Percentiles rank a stretch among this genome's conserved stretches.
These are phyloP conservation scores for Chaetomiaceae sp. DNA, from an alignment of 2,329 filamentous ascomycete genomes.

Conservation along the genomic window DNA sequence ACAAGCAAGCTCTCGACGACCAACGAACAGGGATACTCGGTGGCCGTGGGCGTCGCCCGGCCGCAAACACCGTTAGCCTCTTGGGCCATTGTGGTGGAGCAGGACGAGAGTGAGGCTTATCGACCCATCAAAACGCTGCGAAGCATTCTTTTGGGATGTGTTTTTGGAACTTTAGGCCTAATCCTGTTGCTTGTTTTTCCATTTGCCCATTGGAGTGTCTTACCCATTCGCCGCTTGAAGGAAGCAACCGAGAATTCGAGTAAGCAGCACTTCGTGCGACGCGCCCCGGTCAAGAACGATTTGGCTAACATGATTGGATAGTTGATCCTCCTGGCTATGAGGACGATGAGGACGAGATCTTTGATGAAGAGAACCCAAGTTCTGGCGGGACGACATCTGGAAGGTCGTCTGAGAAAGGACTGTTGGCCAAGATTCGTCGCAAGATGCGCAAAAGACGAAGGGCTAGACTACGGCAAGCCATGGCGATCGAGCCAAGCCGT, in stretches of 20 bases:
- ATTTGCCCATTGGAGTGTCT: constrained; percentile 74
- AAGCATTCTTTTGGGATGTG: constrained; percentile 75
- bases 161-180: constrained; percentile 75
- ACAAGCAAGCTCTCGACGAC: constrained; percentile 62
- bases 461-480: constrained; percentile 29
- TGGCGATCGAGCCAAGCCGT: constrained; percentile 39
- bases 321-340: constrained; percentile 60
- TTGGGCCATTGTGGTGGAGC: constrained; percentile 80
- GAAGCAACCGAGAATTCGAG: constrained; percentile 67
- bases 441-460: constrained; percentile 34
- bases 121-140: constrained; percentile 70
- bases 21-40: constrained; percentile 66
- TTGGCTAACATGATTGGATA: not conserved
- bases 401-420: constrained; percentile 40
- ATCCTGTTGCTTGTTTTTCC: constrained; percentile 70
- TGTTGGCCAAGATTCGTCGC: constrained; percentile 37
- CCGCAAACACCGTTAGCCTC: constrained; percentile 65
- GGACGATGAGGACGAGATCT: constrained; percentile 43
- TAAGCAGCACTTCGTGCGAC: no score
- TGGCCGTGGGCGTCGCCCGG: constrained; percentile 77
- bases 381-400: constrained; percentile 40
- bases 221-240: constrained; percentile 73
- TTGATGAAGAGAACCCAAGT: constrained; percentile 44
- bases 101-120: constrained; percentile 69
- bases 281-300: no score